Evolutionary conservation across 2,329 filamentous ascomycete genomes (phyloP), one percentile per base, ranked within the genome.

Genomic region (Colletotrichum shisoi): DNA sequence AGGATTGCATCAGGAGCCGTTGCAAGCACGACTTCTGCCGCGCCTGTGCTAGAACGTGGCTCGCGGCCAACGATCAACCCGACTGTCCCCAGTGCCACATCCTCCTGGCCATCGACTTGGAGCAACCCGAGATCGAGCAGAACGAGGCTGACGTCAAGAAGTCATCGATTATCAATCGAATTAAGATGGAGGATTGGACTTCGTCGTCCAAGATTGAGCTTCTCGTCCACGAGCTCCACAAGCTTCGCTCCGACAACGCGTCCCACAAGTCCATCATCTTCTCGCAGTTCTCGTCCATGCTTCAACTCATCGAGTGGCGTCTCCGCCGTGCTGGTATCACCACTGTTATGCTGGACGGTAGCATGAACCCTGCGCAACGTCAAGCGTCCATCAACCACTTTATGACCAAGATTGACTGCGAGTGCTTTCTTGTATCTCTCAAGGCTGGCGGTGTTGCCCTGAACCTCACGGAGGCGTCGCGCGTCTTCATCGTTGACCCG

Each of bases 171-270:
- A 96, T 98, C 83, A 98, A 98, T 77, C 91, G 95, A 62, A 98
- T 99, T 80, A 93, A 94, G 79, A 97, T 98, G 94, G 92, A 96
- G 76, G 92, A 98, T 74, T 99, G 95, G 95, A 97, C 93, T 0
- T 97, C 93, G 0, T 97, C 93, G 1, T 97, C 94, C 69, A 99
- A 99, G 82, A 99, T 99, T 71, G 95, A 99, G 80, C 89, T 96
- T 76, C 87, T 99, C 6, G 91, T 98, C 11, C 96, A 97, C 74
- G 93, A 98, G 74, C 85, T 99, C 2, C 95, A 96, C 82, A 91
- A 92, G 77, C 85, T 98, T 45, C 89, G 95, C 65, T 96, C 91
- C 65, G 92, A 96, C 80, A 97, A 96, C 76, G 89, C 93, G 70
- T 96, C 93, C 0, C 90, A 95, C 77, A 99, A 99, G 81, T 96